Evolutionary conservation across 192 early-diverging fungal genomes (phyloP), one percentile per base, ranked within the genome.

Genomic region (Coemansia sp.): DNA sequence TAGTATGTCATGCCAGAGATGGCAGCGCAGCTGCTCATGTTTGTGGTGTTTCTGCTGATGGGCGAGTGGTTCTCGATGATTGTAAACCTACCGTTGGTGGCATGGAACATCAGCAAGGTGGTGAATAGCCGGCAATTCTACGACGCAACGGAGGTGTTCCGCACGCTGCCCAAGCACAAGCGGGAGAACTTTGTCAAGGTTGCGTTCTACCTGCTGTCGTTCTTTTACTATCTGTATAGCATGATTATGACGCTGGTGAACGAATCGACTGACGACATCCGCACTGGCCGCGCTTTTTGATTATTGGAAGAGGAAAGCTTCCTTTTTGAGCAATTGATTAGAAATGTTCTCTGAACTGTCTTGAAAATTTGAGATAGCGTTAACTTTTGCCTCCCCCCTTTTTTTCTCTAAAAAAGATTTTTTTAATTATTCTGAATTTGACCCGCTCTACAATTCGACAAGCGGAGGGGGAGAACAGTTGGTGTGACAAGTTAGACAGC

Each of bases 111-210:
- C 43, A 83, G 90, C 71, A 95, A 95, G 74, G 83, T 95, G 28
- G 81, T 89, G 21, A 85, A 87, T 66, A 85, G 87, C 60, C 87
- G 88, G 60, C 94, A 98, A 72, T 90, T 92, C 85, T 97, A 91
- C 75, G 97, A 99, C 76, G 92, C 97, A 10, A 99, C 97, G 50
- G 95, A 97, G 71, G 96, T 99, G 56, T 99, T 99, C 86, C 86
- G 94, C 61, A 96, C 94, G 12, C 68, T 99, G 42, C 82, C 87
- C 32, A 76, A 85, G 61, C 94, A 97, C 71, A 99, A 99, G 83
- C 89, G 90, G 78, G 97, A 99, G 76, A 90, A 89, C 79, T 97
- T 97, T 69, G 83, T 93, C 80, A 99, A 99, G 77, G 90, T 98
- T 23, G 94, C 87, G 25, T 98, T 98, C 58, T 98, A 95, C 62